Evolutionary conservation across 441 rosid genomes (phyloP), one percentile per base, ranked within the genome.

Genomic region (Bruguiera hainesii): DNA sequence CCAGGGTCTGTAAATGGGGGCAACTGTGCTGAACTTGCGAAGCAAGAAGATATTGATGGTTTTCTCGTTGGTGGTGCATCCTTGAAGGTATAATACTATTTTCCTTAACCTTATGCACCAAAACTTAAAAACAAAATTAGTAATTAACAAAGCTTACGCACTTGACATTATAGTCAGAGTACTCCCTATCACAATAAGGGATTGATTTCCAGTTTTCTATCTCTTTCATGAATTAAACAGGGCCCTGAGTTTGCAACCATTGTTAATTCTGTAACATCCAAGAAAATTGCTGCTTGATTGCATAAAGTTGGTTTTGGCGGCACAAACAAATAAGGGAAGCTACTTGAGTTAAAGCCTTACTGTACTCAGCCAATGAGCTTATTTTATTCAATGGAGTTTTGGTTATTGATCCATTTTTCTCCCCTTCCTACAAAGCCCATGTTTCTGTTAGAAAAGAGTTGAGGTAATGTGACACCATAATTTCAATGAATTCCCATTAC

Each of bases 31-130:
- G 96, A 95, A 81, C 98, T 95, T 72, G 95, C 97, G 3, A 95
- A 92, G 76, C 73, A 90, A 80, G 96, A 91, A 79, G 99, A 92
- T 70, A 92, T 92, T 65, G 99, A 95, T 73, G 99, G 99, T 60
- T 92, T 95, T 72, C 98, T 95, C 50, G 99, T 90, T 20, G 99
- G 97, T 6, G 99, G 99, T 68, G 98, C 98, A 65, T 95, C 99
- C 73, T 81, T 95, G 80, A 92, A 92, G 95, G 96, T 95, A 84
- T 51, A 51, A 84, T 51, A 51, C 37, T 60, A 1, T 67, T 26
- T 52, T 66, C 6, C 13, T 46, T 50, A 39, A 56, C 46, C 2
- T 30, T 59, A 35, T 48, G 10, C 39, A 63, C 70, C 50, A 21
- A 21, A 42, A 60, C 64, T 39, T 19, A 25, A 35, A 21, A 62